Percentiles rank a stretch among this genome's conserved stretches.
Evolutionary conservation across 208 protist species (phyloP).

Genomic region (Leptomonas pyrrhocoris): DNA sequence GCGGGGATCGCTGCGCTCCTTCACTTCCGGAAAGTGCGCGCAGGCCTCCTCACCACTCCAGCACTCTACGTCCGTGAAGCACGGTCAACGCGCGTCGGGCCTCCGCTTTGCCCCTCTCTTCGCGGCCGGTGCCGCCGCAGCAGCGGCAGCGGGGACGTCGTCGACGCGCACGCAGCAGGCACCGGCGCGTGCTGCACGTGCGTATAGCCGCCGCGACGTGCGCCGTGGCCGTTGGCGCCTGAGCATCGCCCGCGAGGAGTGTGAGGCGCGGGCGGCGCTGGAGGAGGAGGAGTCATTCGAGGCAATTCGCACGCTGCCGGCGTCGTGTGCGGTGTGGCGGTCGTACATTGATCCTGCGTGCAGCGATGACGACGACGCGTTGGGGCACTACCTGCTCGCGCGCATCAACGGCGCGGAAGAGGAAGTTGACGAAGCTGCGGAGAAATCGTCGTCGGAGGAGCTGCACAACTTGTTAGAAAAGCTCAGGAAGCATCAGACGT

Average conservation of each 20-base stretch:
- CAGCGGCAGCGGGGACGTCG: not conserved
- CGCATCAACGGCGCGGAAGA: not conserved
- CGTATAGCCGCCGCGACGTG: conserved; percentile 16
- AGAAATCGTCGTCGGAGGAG: not conserved
- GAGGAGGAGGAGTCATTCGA: conserved; percentile 43
- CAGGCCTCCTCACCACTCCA: not conserved
- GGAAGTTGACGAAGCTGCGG: not conserved
- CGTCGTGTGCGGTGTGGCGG: conserved; percentile 24
- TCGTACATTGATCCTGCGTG: conserved; percentile 1
- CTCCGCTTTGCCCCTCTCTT: not conserved
- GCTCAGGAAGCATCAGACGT: not conserved
- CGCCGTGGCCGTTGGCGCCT: conserved; percentile 33
- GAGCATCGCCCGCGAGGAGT: conserved; percentile 48
- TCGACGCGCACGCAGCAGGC: not conserved
- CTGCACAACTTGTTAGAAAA: not conserved
- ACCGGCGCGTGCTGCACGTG: not conserved
- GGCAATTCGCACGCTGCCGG: conserved; percentile 40
- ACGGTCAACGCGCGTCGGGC: not conserved
- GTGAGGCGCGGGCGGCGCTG: conserved; percentile 52
- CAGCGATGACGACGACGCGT: conserved; percentile 3
- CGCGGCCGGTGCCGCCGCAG: not conserved
- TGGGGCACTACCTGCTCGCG: conserved; percentile 4
- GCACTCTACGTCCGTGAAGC: not conserved
- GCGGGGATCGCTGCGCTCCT: not conserved
- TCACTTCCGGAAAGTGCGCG: not conserved